Percentiles rank a stretch among this genome's conserved stretches.
Conservation (phyloP, 2,329 filamentous ascomycete species). For the Nemania sp. region DNA sequence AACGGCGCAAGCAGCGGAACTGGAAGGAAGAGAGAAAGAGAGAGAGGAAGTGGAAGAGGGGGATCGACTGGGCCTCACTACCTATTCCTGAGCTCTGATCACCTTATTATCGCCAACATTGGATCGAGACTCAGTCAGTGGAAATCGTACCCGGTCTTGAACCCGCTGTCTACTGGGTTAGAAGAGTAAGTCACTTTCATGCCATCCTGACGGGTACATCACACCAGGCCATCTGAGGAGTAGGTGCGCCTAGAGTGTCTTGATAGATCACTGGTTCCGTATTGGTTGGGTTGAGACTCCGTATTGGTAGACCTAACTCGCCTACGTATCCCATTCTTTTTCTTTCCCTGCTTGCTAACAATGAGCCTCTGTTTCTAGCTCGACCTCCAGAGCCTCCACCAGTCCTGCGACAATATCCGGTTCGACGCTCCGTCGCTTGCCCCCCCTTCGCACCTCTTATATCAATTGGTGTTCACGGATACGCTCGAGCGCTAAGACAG, state of each 20-base stretch:
- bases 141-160: not conserved
- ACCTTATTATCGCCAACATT: slow-evolving; percentile 5
- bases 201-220: not conserved
- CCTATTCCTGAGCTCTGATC: not conserved
- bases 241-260: not conserved
- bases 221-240: not conserved
- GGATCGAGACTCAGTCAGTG: not conserved
- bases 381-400: not conserved
- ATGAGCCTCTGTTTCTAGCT: slow-evolving; percentile 13
- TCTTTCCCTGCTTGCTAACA: slow-evolving; percentile 21
- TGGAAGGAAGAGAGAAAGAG: not conserved
- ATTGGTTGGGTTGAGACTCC: not conserved
- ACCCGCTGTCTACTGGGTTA: not conserved
- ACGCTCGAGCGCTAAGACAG: not conserved
- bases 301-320: not conserved
- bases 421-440: slow-evolving; percentile 5
- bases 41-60: not conserved
- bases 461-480: slow-evolving; percentile 1
- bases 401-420: not conserved
- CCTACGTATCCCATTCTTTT: too few species aligned
- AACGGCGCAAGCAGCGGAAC: slow-evolving; percentile 17
- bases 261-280: not conserved
- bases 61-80: slow-evolving; percentile 17
- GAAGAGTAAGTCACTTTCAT: not conserved
- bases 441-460: not conserved